Conservation (phyloP, 1,139 yeast species). For the Pichia sp. region DNA sequence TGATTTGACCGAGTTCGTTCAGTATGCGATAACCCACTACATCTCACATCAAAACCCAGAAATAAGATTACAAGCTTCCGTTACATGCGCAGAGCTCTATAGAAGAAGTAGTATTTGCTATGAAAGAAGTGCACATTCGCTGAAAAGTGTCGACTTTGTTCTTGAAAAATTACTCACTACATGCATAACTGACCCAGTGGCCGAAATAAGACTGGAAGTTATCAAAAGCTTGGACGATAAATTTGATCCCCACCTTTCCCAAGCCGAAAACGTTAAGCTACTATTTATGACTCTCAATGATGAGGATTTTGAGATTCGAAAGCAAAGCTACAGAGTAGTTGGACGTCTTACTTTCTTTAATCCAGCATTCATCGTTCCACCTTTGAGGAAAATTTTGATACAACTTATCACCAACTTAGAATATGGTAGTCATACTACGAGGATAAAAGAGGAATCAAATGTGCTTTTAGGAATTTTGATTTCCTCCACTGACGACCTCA, state of each 20-base stretch:
- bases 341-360: conserved; percentile 83
- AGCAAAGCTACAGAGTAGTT: conserved; percentile 71
- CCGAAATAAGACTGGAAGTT: conserved; percentile 79
- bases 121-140: conserved; percentile 80
- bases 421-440: conserved; percentile 63
- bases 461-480: conserved; percentile 68
- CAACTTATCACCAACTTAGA: conserved; percentile 83
- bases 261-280: conserved; percentile 82
- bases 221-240: conserved; percentile 65
- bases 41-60: conserved; percentile 74
- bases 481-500: conserved; percentile 69
- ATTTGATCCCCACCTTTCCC: conserved; percentile 90
- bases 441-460: conserved; percentile 87
- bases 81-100: conserved; percentile 79
- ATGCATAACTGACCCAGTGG: conserved; percentile 85
- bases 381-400: conserved; percentile 77
- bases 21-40: conserved; percentile 75
- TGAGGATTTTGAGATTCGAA: conserved; percentile 78
- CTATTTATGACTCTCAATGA: conserved; percentile 89
- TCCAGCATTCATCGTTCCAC: conserved; percentile 95
- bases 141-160: conserved; percentile 81
- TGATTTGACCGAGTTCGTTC: conserved; percentile 80
- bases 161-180: conserved; percentile 74
- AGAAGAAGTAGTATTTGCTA: conserved; percentile 77
- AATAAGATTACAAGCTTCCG: conserved; percentile 80